phyloP scores from a whole-genome alignment of 2,329 filamentous ascomycete species.

The Aureobasidium melanogenum region DNA sequence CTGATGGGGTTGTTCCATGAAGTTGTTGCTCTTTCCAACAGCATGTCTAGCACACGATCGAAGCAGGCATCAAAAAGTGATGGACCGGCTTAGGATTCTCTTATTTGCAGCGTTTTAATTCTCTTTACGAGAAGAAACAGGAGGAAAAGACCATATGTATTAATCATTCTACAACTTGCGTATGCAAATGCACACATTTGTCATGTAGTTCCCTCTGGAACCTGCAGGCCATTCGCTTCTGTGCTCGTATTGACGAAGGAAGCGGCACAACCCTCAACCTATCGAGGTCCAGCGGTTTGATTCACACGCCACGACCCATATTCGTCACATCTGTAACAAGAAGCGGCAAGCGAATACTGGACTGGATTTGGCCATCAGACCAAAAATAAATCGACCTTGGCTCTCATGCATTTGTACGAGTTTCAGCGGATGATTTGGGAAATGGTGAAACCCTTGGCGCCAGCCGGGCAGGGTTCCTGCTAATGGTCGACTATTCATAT shows the following conservation, averaged over 20 bases:
- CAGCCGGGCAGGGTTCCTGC: neutral
- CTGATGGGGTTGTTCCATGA: neutral
- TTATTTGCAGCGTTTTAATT: neutral
- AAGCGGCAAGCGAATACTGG: neutral
- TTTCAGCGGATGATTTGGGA: neutral
- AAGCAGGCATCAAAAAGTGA: neutral
- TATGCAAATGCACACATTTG: neutral
- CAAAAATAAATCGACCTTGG: conserved; percentile 1
- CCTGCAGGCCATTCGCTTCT: neutral
- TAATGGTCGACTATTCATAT: neutral
- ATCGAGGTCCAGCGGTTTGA: neutral
- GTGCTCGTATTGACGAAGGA: neutral
- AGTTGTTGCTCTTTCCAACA: neutral
- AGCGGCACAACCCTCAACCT: neutral
- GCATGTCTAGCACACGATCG: neutral
- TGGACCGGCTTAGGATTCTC: neutral
- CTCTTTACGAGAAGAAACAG: neutral
- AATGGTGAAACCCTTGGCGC: neutral
- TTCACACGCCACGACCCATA: neutral
- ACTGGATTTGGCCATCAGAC: neutral
- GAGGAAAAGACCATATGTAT: neutral
- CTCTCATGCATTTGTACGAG: neutral
- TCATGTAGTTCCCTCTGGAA: neutral
- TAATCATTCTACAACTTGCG: neutral
- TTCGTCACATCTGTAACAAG: neutral